These are phyloP conservation scores for Podosphaera leucotricha DNA, from an alignment of 2,329 filamentous ascomycete species.

Conservation along the genomic window DNA sequence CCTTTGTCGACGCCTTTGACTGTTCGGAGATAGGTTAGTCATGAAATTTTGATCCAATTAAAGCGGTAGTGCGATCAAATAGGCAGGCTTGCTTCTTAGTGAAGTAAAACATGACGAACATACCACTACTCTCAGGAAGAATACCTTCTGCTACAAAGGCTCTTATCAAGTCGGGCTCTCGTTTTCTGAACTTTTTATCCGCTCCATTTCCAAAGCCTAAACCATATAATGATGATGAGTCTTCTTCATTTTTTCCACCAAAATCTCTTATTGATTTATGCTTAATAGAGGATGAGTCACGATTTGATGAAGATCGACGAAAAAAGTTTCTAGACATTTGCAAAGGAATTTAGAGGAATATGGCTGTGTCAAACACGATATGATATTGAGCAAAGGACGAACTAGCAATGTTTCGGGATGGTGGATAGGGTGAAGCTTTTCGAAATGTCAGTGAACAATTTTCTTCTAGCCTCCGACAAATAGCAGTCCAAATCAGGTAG, in stretches of 20 bases:
- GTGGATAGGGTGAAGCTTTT: neutral
- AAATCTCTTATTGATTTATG: neutral
- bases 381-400: neutral
- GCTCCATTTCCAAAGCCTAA: conserved; percentile 13
- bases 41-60: conserved; percentile 4
- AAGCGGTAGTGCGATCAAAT: conserved; percentile 4
- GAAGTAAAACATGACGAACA: conserved; percentile 13
- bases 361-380: neutral
- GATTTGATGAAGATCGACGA: conserved; percentile 4
- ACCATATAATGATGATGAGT: conserved; percentile 13
- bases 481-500: neutral
- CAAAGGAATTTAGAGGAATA: neutral
- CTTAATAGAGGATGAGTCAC: neutral
- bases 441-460: neutral
- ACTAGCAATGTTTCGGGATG: neutral
- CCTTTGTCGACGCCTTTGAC: conserved; percentile 1
- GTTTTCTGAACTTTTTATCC: conserved; percentile 13
- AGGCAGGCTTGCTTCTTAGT: conserved; percentile 14
- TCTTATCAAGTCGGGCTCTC: conserved; percentile 10
- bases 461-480: neutral
- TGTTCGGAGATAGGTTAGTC: neutral
- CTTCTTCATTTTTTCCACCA: conserved; percentile 9
- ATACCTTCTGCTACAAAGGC: conserved; percentile 2
- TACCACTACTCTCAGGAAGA: conserved; percentile 9
- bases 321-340: conserved; percentile 13